phyloP scores from a whole-genome alignment of 2,329 filamentous ascomycete genomes.

The Torrubiella hemipterigena region DNA sequence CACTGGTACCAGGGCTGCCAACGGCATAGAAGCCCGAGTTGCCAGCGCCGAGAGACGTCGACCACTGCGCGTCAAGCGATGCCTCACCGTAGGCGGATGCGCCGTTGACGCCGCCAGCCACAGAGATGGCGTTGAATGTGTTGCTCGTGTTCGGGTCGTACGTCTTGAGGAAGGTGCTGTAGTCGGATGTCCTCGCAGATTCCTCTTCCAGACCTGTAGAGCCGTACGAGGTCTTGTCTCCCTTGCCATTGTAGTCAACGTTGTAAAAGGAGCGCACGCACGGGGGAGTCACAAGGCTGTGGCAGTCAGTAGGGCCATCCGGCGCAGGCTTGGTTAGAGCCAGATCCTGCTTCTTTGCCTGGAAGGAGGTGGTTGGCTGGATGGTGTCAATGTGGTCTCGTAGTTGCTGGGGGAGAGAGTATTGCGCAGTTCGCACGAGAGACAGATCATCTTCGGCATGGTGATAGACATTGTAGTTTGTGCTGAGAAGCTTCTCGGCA shows the following conservation, averaged over 20 bases:
- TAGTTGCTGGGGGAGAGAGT: neutral
- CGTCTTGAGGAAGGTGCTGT: conserved; percentile 1
- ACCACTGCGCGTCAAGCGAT: no score
- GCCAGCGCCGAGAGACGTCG: no score
- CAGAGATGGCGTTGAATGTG: no score
- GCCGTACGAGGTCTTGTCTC: conserved; percentile 4
- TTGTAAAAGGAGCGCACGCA: conserved; percentile 6
- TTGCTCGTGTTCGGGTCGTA: conserved; percentile 1
- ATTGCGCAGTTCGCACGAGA: neutral
- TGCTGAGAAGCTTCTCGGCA: neutral
- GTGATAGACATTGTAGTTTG: neutral
- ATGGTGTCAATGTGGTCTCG: neutral
- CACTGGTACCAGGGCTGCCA: no score
- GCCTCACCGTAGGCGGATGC: no score
- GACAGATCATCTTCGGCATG: neutral
- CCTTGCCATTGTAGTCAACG: conserved; percentile 5
- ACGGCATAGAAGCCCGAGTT: no score
- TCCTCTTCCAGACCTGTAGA: conserved; percentile 6
- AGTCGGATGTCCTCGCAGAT: conserved; percentile 4
- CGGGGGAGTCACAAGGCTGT: conserved; percentile 2
- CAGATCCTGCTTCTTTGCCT: neutral
- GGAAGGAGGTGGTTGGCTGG: neutral
- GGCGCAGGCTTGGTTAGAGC: neutral
- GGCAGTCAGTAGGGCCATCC: conserved; percentile 1
- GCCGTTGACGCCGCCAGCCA: no score